Base-by-base conservation (phyloP, 768 basidiomycete genomes). In the Kwoniella sp. region DNA sequence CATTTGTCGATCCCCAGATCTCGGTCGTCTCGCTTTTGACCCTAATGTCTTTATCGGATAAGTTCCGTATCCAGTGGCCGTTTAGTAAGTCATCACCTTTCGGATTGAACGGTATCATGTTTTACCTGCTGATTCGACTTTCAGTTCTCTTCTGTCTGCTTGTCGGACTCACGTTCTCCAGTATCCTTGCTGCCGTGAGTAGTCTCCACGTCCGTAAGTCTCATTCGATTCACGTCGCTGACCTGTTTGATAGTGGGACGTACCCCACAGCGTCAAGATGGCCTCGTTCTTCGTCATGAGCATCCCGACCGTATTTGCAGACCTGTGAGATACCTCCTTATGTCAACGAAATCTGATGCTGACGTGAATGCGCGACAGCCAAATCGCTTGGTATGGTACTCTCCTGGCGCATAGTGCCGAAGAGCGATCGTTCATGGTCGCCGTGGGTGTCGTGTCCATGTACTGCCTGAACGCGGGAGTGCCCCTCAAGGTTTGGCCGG, bases 331-430 rank as follows among this genome's bases (percentile, higher is more conserved):
- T 51, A 4, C 15, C 17, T 15, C 20, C 11, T 17, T 34, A 5
- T 30, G 30, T 12, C 29, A 12, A 4, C 9, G 29, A 56, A 9
- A 31, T 13, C 5, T 5, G 2, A 47, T 41, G 26, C 28, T 58
- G n/a, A 58, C 38, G 28, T n/a, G 2, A 45, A 37, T 4, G 9
- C 37, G 22, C n/a, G 4, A 26, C 30, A 61, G 59, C 25, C 41
- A 37, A n/a, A 41, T 63, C 31, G 51, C 61, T 12, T 63, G 61
- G 61, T n/a, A 37, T 31, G 61, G 61, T 23, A 25, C 26, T 3
- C 17, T 63, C 0, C n/a, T 26, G 25, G 41, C 31, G 29, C 61
- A 63, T n/a, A 63, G 61, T 55, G 61, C 61, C 1, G 61, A 63
- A 30, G 61, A 63, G 30, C 31, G 61, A 55, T 54, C 58, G 11